Conservation (phyloP, 2,329 filamentous ascomycete species). For the Aspergillus pseudoviridinutans region DNA sequence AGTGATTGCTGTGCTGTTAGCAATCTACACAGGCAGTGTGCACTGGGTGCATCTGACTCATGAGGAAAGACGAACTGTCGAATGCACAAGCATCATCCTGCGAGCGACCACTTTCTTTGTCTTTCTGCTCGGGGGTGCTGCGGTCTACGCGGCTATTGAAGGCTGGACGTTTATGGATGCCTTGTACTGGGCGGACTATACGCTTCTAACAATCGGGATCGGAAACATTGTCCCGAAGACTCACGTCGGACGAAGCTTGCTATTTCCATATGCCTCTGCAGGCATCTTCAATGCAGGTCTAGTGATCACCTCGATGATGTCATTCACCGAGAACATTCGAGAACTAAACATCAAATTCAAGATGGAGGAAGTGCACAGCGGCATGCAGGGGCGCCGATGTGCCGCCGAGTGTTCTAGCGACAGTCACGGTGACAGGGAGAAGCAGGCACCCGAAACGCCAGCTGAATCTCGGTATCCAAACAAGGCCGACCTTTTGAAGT, state of each 20-base stretch:
- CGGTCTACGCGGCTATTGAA: constrained; percentile 3
- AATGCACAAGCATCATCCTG: constrained; percentile 1
- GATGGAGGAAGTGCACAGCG: background rate
- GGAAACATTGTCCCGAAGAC: constrained; percentile 50
- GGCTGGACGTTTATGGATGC: constrained; percentile 38
- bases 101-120: background rate
- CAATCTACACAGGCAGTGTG: background rate
- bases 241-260: constrained; percentile 46
- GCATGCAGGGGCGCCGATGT: background rate
- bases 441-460: background rate
- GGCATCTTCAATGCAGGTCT: constrained; percentile 54
- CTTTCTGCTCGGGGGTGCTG: constrained; percentile 1
- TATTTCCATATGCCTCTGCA: constrained; percentile 54
- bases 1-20: background rate
- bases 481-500: background rate
- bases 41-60: background rate
- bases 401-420: no score
- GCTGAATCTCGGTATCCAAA: background rate
- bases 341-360: background rate
- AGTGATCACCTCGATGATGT: constrained; percentile 51
- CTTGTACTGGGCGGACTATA: constrained; percentile 56
- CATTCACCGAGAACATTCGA: background rate
- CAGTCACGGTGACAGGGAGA: background rate
- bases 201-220: constrained; percentile 53
- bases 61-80: background rate